A percentile compares a stretch with the other conserved stretches of the same genome.
These are phyloP conservation scores for Babesia caballi DNA, from an alignment of 169 alveolate species.

Conservation along the genomic window DNA sequence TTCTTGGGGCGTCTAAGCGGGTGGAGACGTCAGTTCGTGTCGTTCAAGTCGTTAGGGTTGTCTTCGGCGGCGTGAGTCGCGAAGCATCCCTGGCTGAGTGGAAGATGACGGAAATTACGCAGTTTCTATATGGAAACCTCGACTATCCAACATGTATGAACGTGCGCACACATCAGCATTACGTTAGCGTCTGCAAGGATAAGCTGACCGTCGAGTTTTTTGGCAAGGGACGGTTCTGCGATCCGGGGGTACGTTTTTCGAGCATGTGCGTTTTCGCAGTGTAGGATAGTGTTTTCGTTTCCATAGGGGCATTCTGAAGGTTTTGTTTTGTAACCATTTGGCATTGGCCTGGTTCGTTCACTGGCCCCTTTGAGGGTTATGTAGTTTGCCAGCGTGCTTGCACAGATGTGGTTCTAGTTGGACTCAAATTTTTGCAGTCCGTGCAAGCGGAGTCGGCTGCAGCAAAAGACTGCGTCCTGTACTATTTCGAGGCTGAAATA, in stretches of 20 bases:
- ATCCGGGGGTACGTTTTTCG: slow-evolving; percentile 67
- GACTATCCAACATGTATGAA: slow-evolving; percentile 53
- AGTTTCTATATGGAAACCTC: slow-evolving; percentile 17
- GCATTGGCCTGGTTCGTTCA: too few species aligned
- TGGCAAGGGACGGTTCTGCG: slow-evolving; percentile 68
- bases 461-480: slow-evolving; percentile 72
- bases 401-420: too few species aligned
- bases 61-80: too few species aligned
- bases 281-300: too few species aligned
- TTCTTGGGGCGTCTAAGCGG: too few species aligned
- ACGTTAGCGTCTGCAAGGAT: slow-evolving; percentile 45
- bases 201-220: slow-evolving; percentile 51
- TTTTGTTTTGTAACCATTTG: too few species aligned
- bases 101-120: not conserved
- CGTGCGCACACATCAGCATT: slow-evolving; percentile 54
- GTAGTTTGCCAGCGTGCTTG: too few species aligned
- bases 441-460: slow-evolving; percentile 76
- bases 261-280: not conserved
- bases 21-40: too few species aligned
- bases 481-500: slow-evolving; percentile 76
- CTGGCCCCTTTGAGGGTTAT: too few species aligned
- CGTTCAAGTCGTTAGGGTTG: too few species aligned
- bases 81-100: too few species aligned
- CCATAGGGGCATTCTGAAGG: too few species aligned
- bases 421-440: slow-evolving; percentile 67